Base-by-base conservation (phyloP, 805 yeast genomes). In the Nakazawaea ishiwadae region DNA sequence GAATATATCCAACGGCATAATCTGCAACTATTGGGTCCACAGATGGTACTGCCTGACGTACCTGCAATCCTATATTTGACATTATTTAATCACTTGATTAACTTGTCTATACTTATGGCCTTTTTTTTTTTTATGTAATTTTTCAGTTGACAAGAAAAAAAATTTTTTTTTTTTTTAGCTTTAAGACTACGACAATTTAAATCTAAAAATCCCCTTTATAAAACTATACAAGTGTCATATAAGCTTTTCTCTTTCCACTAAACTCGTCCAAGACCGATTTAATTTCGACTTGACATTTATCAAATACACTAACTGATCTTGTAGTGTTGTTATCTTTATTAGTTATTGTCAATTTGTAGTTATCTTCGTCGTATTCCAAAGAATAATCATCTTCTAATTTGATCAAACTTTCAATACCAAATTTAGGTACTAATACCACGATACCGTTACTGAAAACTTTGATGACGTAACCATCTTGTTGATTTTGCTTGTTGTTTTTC, bases 381-480 rank as follows among this genome's bases (percentile, higher is more conserved):
- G 79, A 70, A 43, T 73, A 69, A 23, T 69, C 75, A 46, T 86
- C 84, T 51, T 88, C 95, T 45, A 89, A 59, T 56, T 84, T 87
- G 48, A 93, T 88, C 54, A 93, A 70, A 45, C 96, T 91, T 65
- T 93, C 99, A 37, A 93, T 88, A 42, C 99, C 99, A 62, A 87
- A 93, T 58, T 84, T 85, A 14, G 99, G 98, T 30, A 93, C 97
- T 36, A 93, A 65, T 7, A 93, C 95, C 23, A 90, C 97, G 48
- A 93, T 77, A 61, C 99, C 99, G 59, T 93, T 93, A 47, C 87
- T 81, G 60, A 93, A 90, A 21, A 93, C 93, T 59, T 87, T 85
- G 55, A 91, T 89, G 21, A 90, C 82, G 53, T 87, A 90, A 8
- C 98, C 99, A 49, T 87, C 89, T 58, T 87, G 95, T 12, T 70